Conservation (phyloP, 495 filamentous ascomycete genomes). For the Penicillium argentinense region DNA sequence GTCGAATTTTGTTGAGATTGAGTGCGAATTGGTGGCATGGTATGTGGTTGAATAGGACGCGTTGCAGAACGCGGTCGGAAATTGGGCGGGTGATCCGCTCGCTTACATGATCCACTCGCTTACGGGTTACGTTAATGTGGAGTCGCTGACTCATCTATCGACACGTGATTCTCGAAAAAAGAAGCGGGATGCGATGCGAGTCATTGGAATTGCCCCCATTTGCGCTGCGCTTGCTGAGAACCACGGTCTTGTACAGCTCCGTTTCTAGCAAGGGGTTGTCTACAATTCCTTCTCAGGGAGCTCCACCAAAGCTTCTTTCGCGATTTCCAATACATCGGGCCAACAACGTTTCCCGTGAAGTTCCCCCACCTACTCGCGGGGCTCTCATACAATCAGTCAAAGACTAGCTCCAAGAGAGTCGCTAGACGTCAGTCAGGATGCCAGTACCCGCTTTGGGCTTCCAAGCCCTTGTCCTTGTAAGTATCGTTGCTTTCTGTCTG, state of each 20-base stretch:
- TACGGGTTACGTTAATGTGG: conserved; percentile 8
- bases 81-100: too few species aligned
- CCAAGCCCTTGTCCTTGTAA: conserved; percentile 88
- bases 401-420: not conserved
- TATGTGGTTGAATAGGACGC: too few species aligned
- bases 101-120: too few species aligned
- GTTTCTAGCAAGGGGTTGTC: not conserved
- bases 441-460: conserved; percentile 76
- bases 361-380: not conserved
- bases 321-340: too few species aligned
- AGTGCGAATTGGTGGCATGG: too few species aligned
- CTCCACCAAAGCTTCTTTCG: not conserved
- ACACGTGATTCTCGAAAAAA: conserved; percentile 23
- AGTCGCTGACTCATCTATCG: conserved; percentile 24
- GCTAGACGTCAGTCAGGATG: not conserved
- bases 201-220: not conserved
- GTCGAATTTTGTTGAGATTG: too few species aligned
- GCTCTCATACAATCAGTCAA: not conserved
- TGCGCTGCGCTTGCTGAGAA: not conserved
- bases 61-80: too few species aligned
- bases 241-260: not conserved
- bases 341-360: not conserved
- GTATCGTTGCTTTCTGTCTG: conserved; percentile 73
- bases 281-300: not conserved
- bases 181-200: conserved; percentile 20